Base-by-base conservation (phyloP, 352 stramenopile genomes). In the Phytophthora quininea region DNA sequence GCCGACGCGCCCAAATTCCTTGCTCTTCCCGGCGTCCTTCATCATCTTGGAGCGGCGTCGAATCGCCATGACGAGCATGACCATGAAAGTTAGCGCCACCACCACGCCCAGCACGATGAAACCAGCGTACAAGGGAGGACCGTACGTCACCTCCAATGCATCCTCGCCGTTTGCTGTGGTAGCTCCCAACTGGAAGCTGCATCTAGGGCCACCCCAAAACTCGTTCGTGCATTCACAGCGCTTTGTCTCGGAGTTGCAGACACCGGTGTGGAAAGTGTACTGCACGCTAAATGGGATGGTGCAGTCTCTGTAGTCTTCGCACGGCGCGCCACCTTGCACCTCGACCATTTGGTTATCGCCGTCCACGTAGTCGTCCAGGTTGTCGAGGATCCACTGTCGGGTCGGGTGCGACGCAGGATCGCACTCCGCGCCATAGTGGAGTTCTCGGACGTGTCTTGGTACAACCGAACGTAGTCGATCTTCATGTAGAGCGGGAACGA, bases 401-500 rank as follows among this genome's bases (percentile, higher is more conserved):
- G 83, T 91, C 14, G 85, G 85, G 43, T 93, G 84, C 10, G 69
- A 77, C 9, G 67, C 58, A 0, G 85, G 85, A 43, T 93, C 83
- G 38, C 85, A 93, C 2, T 77, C 79, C 84, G 43, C 1, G 63
- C 58, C 83, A 93, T 93, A 15, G 33, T 78, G 5, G 78, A 84
- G 24, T 46, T 49, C 4, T 62, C 11, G 9, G 69, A 77, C 38
- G 47, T 63, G 64, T 93, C 81, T 65, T 93, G 83, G 47, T 89
- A 92, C 64, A 92, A 24, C 4, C 90, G 82, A 5, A 97, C 74
- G 69, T 95, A 95, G 72, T 97, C 89, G 61, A 97, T 87, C 60
- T 95, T 85, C 80, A 94, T 95, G 74, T 86, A 84, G 70, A 91
- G 77, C 5, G 83, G 86, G 64, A 96, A 92, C 53, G 70, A 84